These are phyloP conservation scores for Tremella fuciformis DNA, from an alignment of 768 basidiomycete genomes.

Conservation along the genomic window DNA sequence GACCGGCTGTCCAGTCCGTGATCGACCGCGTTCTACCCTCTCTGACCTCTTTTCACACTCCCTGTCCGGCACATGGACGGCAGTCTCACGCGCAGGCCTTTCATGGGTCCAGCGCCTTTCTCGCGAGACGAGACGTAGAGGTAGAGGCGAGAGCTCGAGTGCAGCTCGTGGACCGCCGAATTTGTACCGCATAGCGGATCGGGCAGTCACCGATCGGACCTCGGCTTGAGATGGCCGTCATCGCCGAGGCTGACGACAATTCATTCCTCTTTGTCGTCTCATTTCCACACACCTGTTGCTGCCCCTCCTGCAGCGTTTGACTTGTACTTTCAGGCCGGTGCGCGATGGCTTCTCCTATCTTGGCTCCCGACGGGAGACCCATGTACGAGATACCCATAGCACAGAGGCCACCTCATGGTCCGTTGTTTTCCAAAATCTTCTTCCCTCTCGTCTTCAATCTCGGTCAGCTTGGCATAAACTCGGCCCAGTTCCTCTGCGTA, in stretches of 20 bases:
- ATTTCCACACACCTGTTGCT: background rate
- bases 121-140: constrained; percentile 29
- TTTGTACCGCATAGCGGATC: too few species aligned
- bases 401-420: constrained; percentile 43
- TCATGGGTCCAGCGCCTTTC: constrained; percentile 22
- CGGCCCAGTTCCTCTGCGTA: constrained; percentile 68
- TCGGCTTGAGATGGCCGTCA: background rate
- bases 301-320: background rate
- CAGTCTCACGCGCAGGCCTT: constrained; percentile 16
- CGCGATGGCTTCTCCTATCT: background rate
- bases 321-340: background rate
- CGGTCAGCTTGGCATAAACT: constrained; percentile 68
- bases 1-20: background rate
- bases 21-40: too few species aligned
- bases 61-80: too few species aligned
- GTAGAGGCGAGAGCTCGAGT: constrained; percentile 41
- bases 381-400: constrained; percentile 52
- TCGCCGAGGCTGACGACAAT: background rate
- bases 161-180: too few species aligned
- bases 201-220: background rate
- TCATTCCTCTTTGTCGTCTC: background rate
- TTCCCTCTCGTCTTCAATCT: constrained; percentile 56
- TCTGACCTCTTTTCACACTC: too few species aligned
- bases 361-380: constrained; percentile 8
- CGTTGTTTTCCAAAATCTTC: constrained; percentile 31